Evolutionary conservation across 202 grass and related monocot genomes (phyloP).

Genomic region (Panicum virgatum): DNA sequence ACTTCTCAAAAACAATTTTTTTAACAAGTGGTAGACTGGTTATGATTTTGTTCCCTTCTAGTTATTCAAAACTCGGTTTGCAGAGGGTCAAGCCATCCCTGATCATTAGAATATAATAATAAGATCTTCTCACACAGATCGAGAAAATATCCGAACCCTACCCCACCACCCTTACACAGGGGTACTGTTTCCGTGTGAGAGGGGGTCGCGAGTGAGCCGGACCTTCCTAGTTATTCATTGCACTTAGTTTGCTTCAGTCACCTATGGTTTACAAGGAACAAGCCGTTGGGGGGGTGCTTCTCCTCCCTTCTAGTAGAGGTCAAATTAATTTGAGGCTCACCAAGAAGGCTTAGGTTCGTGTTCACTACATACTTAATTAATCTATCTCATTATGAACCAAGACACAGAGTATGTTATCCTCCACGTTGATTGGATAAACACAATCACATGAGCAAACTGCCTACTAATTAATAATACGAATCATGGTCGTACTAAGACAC

Average conservation of each 20-base stretch:
- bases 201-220: no score
- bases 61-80: no score
- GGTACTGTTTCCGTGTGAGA: no score
- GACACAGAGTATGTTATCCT: background rate
- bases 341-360: background rate
- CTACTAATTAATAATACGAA: background rate
- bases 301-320: background rate
- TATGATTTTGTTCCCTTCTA: no score
- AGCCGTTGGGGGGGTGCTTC: background rate
- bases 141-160: no score
- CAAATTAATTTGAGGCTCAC: background rate
- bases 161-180: no score
- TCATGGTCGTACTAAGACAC: no score
- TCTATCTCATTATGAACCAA: background rate
- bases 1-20: background rate
- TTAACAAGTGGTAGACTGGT: background rate
- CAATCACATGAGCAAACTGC: background rate
- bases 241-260: background rate
- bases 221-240: background rate
- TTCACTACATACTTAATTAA: background rate
- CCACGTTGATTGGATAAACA: background rate
- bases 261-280: background rate
- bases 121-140: no score
- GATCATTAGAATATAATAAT: no score
- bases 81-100: no score